Percentiles rank a stretch among this genome's conserved stretches.
These are phyloP conservation scores for Fusarium foetens DNA, from an alignment of 2,329 filamentous ascomycete genomes.

Conservation along the genomic window DNA sequence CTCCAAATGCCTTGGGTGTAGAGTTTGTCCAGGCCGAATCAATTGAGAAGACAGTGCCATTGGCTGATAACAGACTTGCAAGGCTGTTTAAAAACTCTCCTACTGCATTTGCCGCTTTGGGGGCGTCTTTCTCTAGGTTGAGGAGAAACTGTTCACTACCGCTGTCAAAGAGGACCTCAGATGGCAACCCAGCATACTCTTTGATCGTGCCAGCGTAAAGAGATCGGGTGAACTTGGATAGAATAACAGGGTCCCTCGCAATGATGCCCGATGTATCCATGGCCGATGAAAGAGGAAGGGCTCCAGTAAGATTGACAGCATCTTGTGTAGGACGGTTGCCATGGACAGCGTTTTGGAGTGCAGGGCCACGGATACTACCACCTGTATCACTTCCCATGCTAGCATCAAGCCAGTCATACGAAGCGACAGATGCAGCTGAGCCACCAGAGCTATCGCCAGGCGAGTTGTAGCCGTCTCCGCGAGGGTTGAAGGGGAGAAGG, in stretches of 20 bases:
- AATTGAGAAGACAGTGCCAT: neutral
- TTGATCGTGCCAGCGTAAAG: neutral
- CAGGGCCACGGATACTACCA: conserved; percentile 57
- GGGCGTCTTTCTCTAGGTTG: fast-evolving
- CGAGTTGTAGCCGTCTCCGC: conserved; percentile 59
- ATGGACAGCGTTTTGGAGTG: conserved; percentile 55
- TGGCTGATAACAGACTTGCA: neutral
- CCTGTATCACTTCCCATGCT: conserved; percentile 34
- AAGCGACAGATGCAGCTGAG: conserved; percentile 51
- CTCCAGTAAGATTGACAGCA: conserved; percentile 53
- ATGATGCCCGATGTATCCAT: conserved; percentile 51
- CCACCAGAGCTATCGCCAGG: conserved; percentile 59
- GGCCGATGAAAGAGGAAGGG: conserved; percentile 53
- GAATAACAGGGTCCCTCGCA: neutral
- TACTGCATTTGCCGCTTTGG: neutral
- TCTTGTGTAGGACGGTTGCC: conserved; percentile 56
- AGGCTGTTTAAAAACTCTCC: neutral
- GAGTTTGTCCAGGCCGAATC: neutral
- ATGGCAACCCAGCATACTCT: neutral
- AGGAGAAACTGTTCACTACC: neutral
- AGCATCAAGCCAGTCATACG: conserved; percentile 57
- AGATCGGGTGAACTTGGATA: conserved; percentile 2
- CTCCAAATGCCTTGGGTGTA: neutral
- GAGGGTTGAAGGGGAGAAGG: conserved; percentile 56
- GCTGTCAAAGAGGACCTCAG: neutral